phyloP scores from a whole-genome alignment of 2,329 filamentous ascomycete species.

The Davidsoniella virescens region DNA sequence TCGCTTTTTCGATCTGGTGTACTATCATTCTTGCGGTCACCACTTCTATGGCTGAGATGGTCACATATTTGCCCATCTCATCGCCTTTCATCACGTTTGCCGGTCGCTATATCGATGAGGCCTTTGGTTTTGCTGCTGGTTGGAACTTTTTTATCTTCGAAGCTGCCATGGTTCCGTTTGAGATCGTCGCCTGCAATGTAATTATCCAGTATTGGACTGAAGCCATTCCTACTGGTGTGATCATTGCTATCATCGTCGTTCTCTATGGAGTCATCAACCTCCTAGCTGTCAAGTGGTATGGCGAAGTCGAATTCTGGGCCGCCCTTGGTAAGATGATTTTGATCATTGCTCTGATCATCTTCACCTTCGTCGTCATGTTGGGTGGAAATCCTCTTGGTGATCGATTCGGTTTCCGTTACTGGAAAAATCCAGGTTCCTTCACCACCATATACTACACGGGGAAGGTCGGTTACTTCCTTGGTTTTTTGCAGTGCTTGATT shows the following conservation, averaged over 20 bases:
- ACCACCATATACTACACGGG: slow-evolving; percentile 47
- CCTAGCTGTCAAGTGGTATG: slow-evolving; percentile 58
- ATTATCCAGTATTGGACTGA: slow-evolving; percentile 49
- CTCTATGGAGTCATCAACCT: slow-evolving; percentile 46
- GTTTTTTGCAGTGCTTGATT: slow-evolving; percentile 51
- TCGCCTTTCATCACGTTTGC: slow-evolving; percentile 67
- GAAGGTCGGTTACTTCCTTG: slow-evolving; percentile 53
- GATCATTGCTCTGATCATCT: slow-evolving; percentile 53
- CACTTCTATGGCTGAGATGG: slow-evolving; percentile 56
- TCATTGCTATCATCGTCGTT: slow-evolving; percentile 38
- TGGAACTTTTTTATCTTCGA: slow-evolving; percentile 64
- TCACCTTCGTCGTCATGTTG: slow-evolving; percentile 70
- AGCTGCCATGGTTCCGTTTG: slow-evolving; percentile 50
- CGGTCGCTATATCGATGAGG: slow-evolving; percentile 58
- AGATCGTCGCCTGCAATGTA: slow-evolving; percentile 48
- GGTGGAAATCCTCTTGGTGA: slow-evolving; percentile 63
- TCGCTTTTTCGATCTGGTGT: slow-evolving; percentile 46
- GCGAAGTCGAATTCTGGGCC: slow-evolving; percentile 62
- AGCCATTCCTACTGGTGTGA: slow-evolving; percentile 39
- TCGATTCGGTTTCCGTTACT: slow-evolving; percentile 54
- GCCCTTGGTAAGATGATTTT: slow-evolving; percentile 57
- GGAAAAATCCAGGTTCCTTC: slow-evolving; percentile 54
- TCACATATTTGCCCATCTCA: slow-evolving; percentile 59
- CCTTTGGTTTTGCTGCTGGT: slow-evolving; percentile 55
- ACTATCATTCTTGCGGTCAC: slow-evolving; percentile 44